Conservation (phyloP, 2,329 filamentous ascomycete genomes). For the Xylaria multiplex region DNA sequence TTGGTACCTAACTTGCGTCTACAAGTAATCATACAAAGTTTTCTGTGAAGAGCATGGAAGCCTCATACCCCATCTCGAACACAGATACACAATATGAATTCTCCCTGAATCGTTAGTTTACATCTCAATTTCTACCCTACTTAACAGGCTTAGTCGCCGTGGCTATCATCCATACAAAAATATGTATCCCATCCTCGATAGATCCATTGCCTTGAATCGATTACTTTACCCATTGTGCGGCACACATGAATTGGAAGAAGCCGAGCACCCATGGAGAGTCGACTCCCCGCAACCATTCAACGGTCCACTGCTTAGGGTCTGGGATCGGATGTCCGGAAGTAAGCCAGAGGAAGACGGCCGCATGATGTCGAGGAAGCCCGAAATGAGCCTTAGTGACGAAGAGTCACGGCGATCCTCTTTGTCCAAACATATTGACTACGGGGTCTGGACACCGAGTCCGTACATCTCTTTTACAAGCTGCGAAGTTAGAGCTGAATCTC, state of each 20-base stretch:
- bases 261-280: background rate
- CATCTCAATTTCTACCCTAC: no score
- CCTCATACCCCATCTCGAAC: no score
- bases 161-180: no score
- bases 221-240: background rate
- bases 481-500: background rate
- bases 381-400: background rate
- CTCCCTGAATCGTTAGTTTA: no score
- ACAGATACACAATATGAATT: no score
- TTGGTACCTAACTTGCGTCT: no score
- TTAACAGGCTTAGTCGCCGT: no score
- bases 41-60: no score
- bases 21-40: no score
- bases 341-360: background rate
- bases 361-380: conserved; percentile 5
- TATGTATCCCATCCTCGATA: background rate
- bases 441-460: background rate
- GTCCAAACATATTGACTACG: background rate
- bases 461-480: conserved; percentile 10
- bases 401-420: conserved; percentile 8
- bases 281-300: background rate
- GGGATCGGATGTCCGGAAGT: background rate
- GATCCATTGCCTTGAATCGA: background rate
- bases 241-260: background rate
- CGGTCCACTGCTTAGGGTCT: conserved; percentile 1